Evolutionary conservation across 345 rosid genomes (phyloP).

Genomic region (Hibiscus tridactylites): DNA sequence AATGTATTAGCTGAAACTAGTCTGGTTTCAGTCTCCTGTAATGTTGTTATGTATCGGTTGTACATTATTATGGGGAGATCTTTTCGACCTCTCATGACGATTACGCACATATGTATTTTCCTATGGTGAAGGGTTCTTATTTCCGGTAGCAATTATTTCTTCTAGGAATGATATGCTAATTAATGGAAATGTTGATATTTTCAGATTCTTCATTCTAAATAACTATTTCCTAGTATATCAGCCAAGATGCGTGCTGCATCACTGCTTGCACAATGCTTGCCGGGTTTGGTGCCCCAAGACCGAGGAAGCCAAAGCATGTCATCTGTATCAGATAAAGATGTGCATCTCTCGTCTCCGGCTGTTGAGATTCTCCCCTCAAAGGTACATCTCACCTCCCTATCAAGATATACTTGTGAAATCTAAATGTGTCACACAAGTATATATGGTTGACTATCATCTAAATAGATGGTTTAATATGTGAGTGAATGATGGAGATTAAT

Average conservation of each 20-base stretch:
- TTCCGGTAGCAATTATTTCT: background rate
- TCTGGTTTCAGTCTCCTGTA: background rate
- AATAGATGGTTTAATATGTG: background rate
- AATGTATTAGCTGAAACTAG: background rate
- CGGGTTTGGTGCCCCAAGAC: slow-evolving; percentile 73
- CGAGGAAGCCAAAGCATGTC: slow-evolving; percentile 53
- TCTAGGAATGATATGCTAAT: slow-evolving; percentile 1
- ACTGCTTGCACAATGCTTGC: slow-evolving; percentile 81
- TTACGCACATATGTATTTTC: background rate
- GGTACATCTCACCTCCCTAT: slow-evolving; percentile 26
- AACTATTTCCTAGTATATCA: slow-evolving; percentile 1
- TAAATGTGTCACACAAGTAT: background rate
- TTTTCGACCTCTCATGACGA: background rate
- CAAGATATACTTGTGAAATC: background rate
- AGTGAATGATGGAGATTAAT: background rate
- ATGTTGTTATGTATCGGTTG: background rate
- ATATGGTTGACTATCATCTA: background rate
- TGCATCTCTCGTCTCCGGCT: slow-evolving; percentile 64
- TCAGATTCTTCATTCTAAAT: slow-evolving; percentile 16
- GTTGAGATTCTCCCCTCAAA: slow-evolving; percentile 94
- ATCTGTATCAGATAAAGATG: slow-evolving; percentile 58
- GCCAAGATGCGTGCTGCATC: slow-evolving; percentile 82
- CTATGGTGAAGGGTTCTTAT: background rate
- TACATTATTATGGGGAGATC: background rate
- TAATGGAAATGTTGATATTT: slow-evolving; percentile 9